Evolutionary conservation across 1,139 yeast genomes (phyloP).

Genomic region (Kurtzmaniella quercitrusa): DNA sequence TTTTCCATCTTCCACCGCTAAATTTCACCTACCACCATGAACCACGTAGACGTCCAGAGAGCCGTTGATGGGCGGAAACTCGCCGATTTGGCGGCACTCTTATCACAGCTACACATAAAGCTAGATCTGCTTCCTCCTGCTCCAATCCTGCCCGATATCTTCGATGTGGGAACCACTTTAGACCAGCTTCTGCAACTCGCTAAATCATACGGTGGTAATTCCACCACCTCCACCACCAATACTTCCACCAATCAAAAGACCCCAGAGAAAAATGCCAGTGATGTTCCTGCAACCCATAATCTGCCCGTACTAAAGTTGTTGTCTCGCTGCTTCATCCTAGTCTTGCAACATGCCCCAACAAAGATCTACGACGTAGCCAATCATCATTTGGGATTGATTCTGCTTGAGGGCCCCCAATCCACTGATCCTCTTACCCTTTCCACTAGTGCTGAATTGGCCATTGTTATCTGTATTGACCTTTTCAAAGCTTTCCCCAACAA

Average conservation of each 20-base stretch:
- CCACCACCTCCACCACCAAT: background rate
- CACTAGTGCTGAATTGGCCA: slow-evolving; percentile 19
- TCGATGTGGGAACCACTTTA: background rate
- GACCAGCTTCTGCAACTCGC: background rate
- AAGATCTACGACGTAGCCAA: slow-evolving; percentile 39
- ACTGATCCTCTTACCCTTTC: slow-evolving; percentile 6
- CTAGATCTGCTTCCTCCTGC: background rate
- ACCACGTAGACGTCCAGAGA: slow-evolving; percentile 1
- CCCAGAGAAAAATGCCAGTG: background rate
- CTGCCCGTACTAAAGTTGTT: slow-evolving; percentile 25
- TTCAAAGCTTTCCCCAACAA: slow-evolving; percentile 37
- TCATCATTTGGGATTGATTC: slow-evolving; percentile 27
- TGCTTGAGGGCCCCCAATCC: slow-evolving; percentile 13
- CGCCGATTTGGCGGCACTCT: background rate
- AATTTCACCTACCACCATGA: background rate
- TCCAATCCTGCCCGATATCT: slow-evolving; percentile 1
- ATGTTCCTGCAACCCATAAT: slow-evolving; percentile 11
- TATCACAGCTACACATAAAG: background rate
- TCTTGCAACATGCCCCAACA: slow-evolving; percentile 30
- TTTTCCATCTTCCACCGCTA: background rate
- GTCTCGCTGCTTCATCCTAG: slow-evolving; percentile 25
- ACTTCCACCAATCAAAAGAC: background rate
- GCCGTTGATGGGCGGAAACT: background rate
- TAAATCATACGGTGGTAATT: background rate
- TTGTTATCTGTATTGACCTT: slow-evolving; percentile 33